Conservation (phyloP, 495 filamentous ascomycete species). For the Endocarpon pusillum region DNA sequence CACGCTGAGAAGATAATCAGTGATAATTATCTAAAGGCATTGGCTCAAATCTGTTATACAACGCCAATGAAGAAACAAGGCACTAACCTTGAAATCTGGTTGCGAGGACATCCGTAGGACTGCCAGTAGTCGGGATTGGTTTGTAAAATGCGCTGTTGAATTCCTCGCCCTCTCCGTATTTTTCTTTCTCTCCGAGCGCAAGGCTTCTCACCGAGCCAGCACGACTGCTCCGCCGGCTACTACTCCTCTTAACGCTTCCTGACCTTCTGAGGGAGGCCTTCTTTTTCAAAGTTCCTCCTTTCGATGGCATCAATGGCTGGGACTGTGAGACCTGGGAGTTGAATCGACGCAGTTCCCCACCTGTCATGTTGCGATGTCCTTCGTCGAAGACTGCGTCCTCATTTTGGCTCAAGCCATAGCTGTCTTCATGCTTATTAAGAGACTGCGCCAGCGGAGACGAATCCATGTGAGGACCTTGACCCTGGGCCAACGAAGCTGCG, state of each 20-base stretch:
- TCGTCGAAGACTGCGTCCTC: slow-evolving; percentile 38
- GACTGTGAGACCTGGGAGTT: slow-evolving; percentile 35
- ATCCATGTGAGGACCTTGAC: slow-evolving; percentile 22
- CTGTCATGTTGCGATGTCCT: no score
- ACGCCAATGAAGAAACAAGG: slow-evolving; percentile 2
- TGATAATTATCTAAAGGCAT: neutral
- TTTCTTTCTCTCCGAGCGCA: slow-evolving; percentile 40
- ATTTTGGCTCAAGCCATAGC: slow-evolving; percentile 50
- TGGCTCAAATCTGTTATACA: no score
- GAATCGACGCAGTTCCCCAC: slow-evolving; percentile 24
- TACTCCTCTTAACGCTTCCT: slow-evolving; percentile 59
- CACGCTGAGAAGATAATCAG: slow-evolving; percentile 44
- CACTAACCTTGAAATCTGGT: slow-evolving; percentile 75
- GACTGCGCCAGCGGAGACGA: slow-evolving; percentile 28
- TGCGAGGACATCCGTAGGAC: slow-evolving; percentile 76
- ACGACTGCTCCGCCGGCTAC: slow-evolving; percentile 55
- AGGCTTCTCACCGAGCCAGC: slow-evolving; percentile 70
- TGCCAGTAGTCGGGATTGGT: slow-evolving; percentile 73
- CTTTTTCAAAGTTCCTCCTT: slow-evolving; percentile 73
- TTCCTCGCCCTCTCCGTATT: slow-evolving; percentile 46
- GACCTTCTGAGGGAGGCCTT: slow-evolving; percentile 57
- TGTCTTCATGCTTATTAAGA: slow-evolving; percentile 50
- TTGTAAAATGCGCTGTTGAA: slow-evolving; percentile 71
- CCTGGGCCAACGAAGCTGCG: slow-evolving; percentile 22
- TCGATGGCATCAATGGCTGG: slow-evolving; percentile 38